Conservation (phyloP, 2,329 filamentous ascomycete species). For the Cylindrodendrum hubeiense region DNA sequence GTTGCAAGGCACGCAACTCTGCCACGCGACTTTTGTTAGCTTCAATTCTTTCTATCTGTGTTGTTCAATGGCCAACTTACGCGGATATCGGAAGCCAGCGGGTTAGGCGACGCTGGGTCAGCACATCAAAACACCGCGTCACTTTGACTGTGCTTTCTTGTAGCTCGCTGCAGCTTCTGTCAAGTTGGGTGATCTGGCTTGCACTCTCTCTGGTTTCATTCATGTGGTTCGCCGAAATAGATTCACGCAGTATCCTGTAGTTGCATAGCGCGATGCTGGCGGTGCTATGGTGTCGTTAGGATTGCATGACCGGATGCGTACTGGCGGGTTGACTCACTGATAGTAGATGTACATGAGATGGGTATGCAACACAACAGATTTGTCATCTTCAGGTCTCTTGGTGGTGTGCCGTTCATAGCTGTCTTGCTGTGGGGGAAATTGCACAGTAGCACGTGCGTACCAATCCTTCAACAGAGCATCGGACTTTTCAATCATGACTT, state of each 20-base stretch:
- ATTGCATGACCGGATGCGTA: background rate
- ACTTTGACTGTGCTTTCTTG: background rate
- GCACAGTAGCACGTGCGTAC: background rate
- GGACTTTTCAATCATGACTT: background rate
- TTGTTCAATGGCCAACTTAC: background rate
- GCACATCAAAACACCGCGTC: background rate
- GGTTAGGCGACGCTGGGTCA: background rate
- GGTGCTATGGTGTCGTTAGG: background rate
- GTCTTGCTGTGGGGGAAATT: background rate
- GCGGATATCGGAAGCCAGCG: background rate
- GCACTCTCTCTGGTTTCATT: background rate
- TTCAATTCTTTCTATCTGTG: background rate
- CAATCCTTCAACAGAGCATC: background rate
- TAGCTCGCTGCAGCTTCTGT: background rate
- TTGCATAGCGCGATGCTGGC: background rate
- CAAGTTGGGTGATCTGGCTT: background rate
- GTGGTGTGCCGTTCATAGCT: background rate
- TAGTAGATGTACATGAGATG: slow-evolving; percentile 6
- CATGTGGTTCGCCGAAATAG: background rate
- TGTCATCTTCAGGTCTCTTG: background rate
- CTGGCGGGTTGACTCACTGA: background rate
- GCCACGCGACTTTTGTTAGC: background rate
- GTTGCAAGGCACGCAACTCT: slow-evolving; percentile 3
- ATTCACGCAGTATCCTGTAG: background rate
- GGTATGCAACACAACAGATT: background rate